Base-by-base conservation (phyloP, 2,329 filamentous ascomycete species). In the Curvularia hawaiiensis region DNA sequence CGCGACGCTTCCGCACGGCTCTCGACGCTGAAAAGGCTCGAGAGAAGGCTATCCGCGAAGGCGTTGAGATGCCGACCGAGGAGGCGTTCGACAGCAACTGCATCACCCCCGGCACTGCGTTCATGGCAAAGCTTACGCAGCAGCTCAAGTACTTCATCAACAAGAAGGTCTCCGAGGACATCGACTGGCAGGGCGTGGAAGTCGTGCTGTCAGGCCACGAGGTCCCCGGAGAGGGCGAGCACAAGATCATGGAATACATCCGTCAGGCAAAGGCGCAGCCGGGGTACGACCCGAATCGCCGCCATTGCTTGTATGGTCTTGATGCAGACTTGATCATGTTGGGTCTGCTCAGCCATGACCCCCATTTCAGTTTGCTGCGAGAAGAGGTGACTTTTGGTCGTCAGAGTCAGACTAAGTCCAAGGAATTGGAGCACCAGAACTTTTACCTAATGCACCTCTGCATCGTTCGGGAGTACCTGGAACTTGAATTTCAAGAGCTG, bases 161-260 rank as follows among this genome's bases (percentile, higher is more conserved):
- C 82, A 99, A 99, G 80, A 99, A 99, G 79, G 89, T 99, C 11
- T 95, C 92, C 2, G 94, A 99, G 77, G 95, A 99, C 76, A 87
- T 89, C 47, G 95, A 99, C 71, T 99, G 95, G 95, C 95, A 99
- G 79, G 91, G 91, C 59, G 95, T 96, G 64, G 93, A 98, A 74
- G 89, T 99, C 68, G 92, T 99, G 52, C 84, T 99, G 58, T 99
- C 95, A 6, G 95, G 96, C 53, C 96, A 99, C 74, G 96, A 99
- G 78, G 94, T 98, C 26, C 95, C 95, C 7, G 95, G 95, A 69
- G 96, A 99, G 79, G 95, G 95, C 69, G 95, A 99, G 78, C 95
- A 99, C 82, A 99, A 99, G 81, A 97, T 99, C 79, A 99, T 99
- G 95, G 96, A 99, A 79, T 99, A 99, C 78, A 99, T 99, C 77